These are phyloP conservation scores for Trapa incisa DNA, from an alignment of 345 rosid species.

Conservation along the genomic window DNA sequence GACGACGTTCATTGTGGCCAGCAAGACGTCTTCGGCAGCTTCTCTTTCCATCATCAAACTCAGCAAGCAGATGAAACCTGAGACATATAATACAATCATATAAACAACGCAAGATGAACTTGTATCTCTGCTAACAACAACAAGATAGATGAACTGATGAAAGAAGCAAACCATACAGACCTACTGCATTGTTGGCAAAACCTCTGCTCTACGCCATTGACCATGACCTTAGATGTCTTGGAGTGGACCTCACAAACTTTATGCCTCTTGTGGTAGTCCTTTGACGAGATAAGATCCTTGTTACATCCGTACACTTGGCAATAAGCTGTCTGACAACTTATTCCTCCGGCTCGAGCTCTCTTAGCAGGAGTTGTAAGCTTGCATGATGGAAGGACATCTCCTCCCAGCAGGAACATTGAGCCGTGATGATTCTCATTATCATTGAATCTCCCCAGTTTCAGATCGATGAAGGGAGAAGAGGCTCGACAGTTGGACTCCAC, in stretches of 20 bases:
- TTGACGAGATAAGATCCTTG: slow-evolving; percentile 39
- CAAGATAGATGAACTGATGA: neutral
- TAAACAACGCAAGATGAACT: neutral
- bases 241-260: slow-evolving; percentile 50
- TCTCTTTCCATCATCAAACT: slow-evolving; percentile 78
- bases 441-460: slow-evolving; percentile 51
- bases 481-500: slow-evolving; percentile 27
- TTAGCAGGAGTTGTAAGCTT: slow-evolving; percentile 20
- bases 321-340: slow-evolving; percentile 19
- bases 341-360: slow-evolving; percentile 23
- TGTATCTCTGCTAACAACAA: neutral
- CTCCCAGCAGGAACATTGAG: slow-evolving; percentile 12
- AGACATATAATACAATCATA: neutral
- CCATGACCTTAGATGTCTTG: slow-evolving; percentile 41
- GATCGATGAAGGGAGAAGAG: slow-evolving; percentile 46
- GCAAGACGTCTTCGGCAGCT: slow-evolving; percentile 89
- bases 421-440: slow-evolving; percentile 23
- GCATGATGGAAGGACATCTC: slow-evolving; percentile 13
- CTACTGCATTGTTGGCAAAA: slow-evolving; percentile 64
- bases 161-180: slow-evolving; percentile 14
- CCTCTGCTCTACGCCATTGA: slow-evolving; percentile 41
- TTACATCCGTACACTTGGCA: slow-evolving; percentile 53
- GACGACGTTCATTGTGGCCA: slow-evolving; percentile 74
- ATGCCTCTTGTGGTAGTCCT: slow-evolving; percentile 50
- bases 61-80: slow-evolving; percentile 88